Conservation (phyloP, 75 land plant species). For the Gnetum montanum region DNA sequence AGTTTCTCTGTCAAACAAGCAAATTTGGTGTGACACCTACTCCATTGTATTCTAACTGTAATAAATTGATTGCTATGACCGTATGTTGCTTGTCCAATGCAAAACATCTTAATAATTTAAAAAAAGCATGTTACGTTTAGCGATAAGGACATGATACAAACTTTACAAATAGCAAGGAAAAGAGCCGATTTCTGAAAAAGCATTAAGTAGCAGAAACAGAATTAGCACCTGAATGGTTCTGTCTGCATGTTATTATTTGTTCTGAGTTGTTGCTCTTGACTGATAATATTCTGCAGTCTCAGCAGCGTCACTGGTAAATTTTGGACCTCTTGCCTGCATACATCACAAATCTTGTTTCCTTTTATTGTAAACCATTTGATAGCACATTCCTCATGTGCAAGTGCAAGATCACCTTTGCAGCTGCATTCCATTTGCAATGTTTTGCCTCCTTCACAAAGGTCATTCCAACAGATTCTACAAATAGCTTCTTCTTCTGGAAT, state of each 20-base stretch:
- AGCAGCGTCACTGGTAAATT: slow-evolving; percentile 69
- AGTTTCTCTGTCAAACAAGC: too few relatives aligned
- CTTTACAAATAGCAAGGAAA: too few relatives aligned
- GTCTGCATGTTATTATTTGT: not conserved
- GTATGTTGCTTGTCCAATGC: too few relatives aligned
- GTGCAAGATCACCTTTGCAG: slow-evolving; percentile 48
- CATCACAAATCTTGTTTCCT: slow-evolving; percentile 52
- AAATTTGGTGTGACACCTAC: too few relatives aligned
- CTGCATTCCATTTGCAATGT: slow-evolving; percentile 51
- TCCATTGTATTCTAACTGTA: too few relatives aligned
- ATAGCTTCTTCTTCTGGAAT: slow-evolving; percentile 66
- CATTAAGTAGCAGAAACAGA: too few relatives aligned
- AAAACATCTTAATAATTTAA: too few relatives aligned
- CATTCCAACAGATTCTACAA: slow-evolving; percentile 44
- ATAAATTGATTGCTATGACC: too few relatives aligned
- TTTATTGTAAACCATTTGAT: slow-evolving; percentile 55
- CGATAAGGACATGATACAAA: too few relatives aligned
- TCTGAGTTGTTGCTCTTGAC: too few relatives aligned
- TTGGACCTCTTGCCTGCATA: slow-evolving; percentile 47
- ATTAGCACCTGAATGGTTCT: slow-evolving; percentile 1
- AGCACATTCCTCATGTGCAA: slow-evolving; percentile 52
- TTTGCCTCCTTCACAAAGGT: slow-evolving; percentile 33
- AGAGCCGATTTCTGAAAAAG: too few relatives aligned
- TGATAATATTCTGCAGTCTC: slow-evolving; percentile 23
- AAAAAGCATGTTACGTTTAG: too few relatives aligned